Conservation (phyloP, 2,329 filamentous ascomycete genomes). For the Sporothrix inflata region DNA sequence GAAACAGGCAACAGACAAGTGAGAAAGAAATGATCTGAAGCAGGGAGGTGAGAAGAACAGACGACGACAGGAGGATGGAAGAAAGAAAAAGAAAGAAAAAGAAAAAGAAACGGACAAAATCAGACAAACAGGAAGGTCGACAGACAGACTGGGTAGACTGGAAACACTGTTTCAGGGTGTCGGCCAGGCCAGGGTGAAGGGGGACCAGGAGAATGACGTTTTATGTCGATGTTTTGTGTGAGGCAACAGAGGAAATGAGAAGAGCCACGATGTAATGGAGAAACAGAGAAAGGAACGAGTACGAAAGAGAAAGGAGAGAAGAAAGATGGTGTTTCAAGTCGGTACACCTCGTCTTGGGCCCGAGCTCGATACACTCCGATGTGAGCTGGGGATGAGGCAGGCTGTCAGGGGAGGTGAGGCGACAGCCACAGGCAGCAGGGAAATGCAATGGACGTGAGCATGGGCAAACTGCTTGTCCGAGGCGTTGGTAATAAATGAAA, state of each 20-base stretch:
- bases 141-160: background rate
- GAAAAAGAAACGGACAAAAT: background rate
- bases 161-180: constrained; percentile 23
- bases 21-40: constrained; percentile 3
- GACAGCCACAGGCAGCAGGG: background rate
- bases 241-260: constrained; percentile 8
- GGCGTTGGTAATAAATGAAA: background rate
- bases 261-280: background rate
- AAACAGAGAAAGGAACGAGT: background rate
- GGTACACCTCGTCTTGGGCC: background rate
- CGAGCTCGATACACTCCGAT: background rate
- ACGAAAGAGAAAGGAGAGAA: background rate
- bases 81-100: background rate
- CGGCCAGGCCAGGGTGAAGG: background rate
- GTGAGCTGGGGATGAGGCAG: too few species aligned
- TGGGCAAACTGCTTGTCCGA: too few species aligned
- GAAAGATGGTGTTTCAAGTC: background rate
- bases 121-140: background rate
- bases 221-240: constrained; percentile 24
- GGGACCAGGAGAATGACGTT: background rate
- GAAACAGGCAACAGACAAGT: background rate
- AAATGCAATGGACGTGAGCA: background rate
- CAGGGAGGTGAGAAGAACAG: constrained; percentile 7
- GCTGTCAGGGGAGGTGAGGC: background rate
- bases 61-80: background rate